Evolutionary conservation across 2,329 filamentous ascomycete genomes (phyloP).

Genomic region (Lachnellula occidentalis): DNA sequence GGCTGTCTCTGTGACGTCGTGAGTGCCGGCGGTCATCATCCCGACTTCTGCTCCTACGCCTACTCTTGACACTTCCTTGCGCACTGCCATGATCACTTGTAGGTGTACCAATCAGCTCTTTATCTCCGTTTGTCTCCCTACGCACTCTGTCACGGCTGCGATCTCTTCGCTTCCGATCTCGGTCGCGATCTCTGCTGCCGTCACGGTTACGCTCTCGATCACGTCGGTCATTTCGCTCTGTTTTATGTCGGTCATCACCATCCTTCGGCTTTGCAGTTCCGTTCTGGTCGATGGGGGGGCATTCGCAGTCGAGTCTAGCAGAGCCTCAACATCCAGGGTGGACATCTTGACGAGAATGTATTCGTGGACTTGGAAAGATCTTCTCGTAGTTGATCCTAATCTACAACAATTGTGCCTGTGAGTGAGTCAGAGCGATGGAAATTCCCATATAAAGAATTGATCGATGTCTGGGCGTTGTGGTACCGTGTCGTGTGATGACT

Average conservation of each 20-base stretch:
- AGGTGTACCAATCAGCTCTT: conserved; percentile 59
- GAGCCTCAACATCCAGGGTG: conserved; percentile 77
- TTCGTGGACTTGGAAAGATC: not conserved
- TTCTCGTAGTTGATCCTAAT: not conserved
- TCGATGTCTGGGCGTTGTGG: not conserved
- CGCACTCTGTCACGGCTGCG: conserved; percentile 48
- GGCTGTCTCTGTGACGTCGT: conserved; percentile 61
- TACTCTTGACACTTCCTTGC: conserved; percentile 68
- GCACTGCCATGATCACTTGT: conserved; percentile 69
- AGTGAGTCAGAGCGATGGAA: not conserved
- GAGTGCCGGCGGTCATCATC: conserved; percentile 70
- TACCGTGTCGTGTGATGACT: not conserved
- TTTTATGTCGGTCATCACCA: conserved; percentile 51
- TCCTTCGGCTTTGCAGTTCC: conserved; percentile 43
- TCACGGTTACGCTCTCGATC: conserved; percentile 53
- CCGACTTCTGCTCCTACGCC: conserved; percentile 72
- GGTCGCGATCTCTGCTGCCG: conserved; percentile 49
- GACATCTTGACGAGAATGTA: conserved; percentile 46
- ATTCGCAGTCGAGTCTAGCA: conserved; percentile 79
- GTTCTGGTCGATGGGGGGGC: conserved; percentile 42
- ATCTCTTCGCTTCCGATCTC: conserved; percentile 52
- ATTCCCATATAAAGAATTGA: not conserved
- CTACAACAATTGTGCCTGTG: not conserved
- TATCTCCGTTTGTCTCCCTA: conserved; percentile 40
- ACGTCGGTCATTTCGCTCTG: conserved; percentile 46